Conservation (phyloP, 441 rosid species). For the Eruca vesicaria region DNA sequence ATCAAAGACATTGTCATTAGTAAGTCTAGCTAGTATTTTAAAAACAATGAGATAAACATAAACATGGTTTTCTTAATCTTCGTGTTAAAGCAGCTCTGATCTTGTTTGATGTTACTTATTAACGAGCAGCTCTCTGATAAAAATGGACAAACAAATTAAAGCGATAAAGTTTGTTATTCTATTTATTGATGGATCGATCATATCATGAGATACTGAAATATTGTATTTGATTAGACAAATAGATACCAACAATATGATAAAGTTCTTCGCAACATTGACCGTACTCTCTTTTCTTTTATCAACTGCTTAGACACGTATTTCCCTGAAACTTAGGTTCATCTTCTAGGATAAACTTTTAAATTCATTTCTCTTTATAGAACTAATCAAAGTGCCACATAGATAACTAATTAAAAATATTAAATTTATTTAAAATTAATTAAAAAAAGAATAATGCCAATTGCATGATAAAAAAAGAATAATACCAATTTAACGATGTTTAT, state of each 20-base stretch:
- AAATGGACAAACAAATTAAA: background rate
- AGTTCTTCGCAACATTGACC: background rate
- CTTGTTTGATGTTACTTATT: too few relatives aligned
- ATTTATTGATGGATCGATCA: constrained; percentile 2
- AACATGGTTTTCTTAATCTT: background rate
- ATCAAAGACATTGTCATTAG: background rate
- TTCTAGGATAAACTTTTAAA: too few relatives aligned
- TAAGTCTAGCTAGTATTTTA: background rate
- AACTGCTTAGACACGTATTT: background rate
- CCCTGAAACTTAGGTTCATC: too few relatives aligned
- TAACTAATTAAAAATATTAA: too few relatives aligned
- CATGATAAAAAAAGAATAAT: too few relatives aligned
- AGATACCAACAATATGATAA: constrained; percentile 3
- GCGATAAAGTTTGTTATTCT: background rate
- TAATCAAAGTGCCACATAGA: too few relatives aligned
- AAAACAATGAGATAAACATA: too few relatives aligned
- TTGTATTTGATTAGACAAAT: background rate
- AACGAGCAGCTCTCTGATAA: background rate
- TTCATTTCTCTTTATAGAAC: too few relatives aligned
- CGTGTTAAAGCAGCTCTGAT: background rate
- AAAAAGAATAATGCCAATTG: too few relatives aligned
- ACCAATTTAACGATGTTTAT: too few relatives aligned
- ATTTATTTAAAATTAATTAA: too few relatives aligned
- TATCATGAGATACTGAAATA: constrained; percentile 5
- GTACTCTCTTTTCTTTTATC: background rate